Percentiles rank a stretch among this genome's conserved stretches.
Conservation (phyloP, 2,329 filamentous ascomycete genomes). For the Scedosporium aurantiacum region DNA sequence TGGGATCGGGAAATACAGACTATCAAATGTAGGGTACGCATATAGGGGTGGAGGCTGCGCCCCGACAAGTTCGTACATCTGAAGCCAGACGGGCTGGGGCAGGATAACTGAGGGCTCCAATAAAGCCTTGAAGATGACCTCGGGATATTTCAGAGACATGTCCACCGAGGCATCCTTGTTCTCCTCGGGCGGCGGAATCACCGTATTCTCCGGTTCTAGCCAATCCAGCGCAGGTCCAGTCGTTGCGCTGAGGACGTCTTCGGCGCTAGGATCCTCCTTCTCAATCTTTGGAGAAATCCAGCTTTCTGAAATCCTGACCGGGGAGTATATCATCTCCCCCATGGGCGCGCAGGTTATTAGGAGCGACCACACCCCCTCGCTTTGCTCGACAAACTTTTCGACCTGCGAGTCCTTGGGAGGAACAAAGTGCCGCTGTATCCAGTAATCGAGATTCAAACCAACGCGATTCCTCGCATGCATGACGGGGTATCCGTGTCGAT, state of each 20-base stretch:
- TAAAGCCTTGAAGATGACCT: conserved; percentile 63
- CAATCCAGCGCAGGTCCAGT: conserved; percentile 48
- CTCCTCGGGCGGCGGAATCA: conserved; percentile 37
- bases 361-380: conserved; percentile 52
- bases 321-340: conserved; percentile 36
- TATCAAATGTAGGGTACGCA: conserved; percentile 44
- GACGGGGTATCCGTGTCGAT: conserved; percentile 55
- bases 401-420: conserved; percentile 23
- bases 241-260: conserved; percentile 25
- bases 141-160: conserved; percentile 51
- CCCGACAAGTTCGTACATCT: conserved; percentile 49
- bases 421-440: conserved; percentile 52
- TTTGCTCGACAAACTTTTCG: conserved; percentile 25
- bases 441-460: conserved; percentile 67
- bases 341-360: conserved; percentile 52
- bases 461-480: conserved; percentile 59
- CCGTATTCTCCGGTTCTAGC: conserved; percentile 59
- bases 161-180: conserved; percentile 16
- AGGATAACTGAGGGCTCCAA: conserved; percentile 66
- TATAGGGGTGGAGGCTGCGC: conserved; percentile 26
- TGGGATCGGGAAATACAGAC: conserved; percentile 43
- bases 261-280: conserved; percentile 38
- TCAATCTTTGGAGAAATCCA: conserved; percentile 63
- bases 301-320: conserved; percentile 58
- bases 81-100: conserved; percentile 50